These are phyloP conservation scores for Boletus tomentosulus DNA, from an alignment of 768 basidiomycete species.

Conservation along the genomic window DNA sequence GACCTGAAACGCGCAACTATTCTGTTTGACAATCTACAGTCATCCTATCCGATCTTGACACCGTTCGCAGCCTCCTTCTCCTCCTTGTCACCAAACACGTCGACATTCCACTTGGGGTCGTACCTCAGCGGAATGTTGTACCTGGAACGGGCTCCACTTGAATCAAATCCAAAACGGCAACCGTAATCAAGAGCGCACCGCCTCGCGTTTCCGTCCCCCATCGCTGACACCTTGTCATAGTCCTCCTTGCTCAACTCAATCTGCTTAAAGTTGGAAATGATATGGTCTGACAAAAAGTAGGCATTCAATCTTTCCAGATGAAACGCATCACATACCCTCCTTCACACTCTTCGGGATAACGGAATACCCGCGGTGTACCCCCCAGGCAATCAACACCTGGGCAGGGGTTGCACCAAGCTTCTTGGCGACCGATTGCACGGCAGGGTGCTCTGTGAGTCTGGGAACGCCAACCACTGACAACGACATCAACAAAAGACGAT, in stretches of 20 bases:
- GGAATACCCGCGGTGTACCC: constrained; percentile 64
- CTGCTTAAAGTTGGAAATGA: constrained; percentile 61
- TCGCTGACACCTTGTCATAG: no score
- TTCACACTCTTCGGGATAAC: constrained; percentile 65
- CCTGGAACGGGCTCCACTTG: background rate
- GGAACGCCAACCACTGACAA: constrained; percentile 33
- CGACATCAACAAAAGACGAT: background rate
- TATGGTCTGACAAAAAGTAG: constrained; percentile 24
- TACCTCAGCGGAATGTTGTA: constrained; percentile 64
- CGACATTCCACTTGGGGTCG: constrained; percentile 40
- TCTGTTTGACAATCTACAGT: no score
- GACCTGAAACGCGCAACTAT: background rate
- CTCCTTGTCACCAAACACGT: constrained; percentile 60
- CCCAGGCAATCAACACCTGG: constrained; percentile 43
- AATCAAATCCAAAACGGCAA: background rate
- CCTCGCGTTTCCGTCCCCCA: constrained; percentile 25
- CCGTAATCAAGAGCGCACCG: constrained; percentile 23
- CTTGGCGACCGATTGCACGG: constrained; percentile 46
- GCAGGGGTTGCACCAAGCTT: no score
- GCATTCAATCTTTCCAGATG: background rate
- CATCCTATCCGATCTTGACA: constrained; percentile 27
- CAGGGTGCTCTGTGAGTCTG: constrained; percentile 50
- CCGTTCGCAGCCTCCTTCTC: constrained; percentile 41
- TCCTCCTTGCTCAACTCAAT: constrained; percentile 45
- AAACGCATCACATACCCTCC: constrained; percentile 1